phyloP scores from a whole-genome alignment of 2,329 filamentous ascomycete species.

The Clonostachys solani region DNA sequence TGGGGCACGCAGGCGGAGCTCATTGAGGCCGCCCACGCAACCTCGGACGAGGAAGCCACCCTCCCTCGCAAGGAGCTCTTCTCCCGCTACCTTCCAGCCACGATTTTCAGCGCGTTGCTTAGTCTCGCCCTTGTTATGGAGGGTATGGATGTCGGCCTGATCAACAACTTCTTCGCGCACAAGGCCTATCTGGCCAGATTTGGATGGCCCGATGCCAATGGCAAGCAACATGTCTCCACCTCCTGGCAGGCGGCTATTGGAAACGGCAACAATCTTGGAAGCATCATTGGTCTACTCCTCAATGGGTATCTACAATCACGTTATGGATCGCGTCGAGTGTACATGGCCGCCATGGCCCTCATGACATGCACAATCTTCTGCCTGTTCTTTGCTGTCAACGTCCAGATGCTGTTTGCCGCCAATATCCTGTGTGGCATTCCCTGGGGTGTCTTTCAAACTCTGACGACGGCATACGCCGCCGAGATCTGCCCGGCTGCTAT shows the following conservation, averaged over 20 bases:
- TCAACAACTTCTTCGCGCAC: slow-evolving; percentile 31
- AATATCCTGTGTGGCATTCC: slow-evolving; percentile 37
- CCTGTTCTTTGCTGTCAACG: slow-evolving; percentile 30
- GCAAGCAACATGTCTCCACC: slow-evolving; percentile 32
- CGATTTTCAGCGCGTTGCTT: slow-evolving; percentile 18
- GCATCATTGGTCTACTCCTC: slow-evolving; percentile 38
- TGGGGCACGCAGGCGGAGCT: slow-evolving; percentile 13
- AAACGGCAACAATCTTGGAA: slow-evolving; percentile 34
- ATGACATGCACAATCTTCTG: slow-evolving; percentile 33
- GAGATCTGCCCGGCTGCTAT: slow-evolving; percentile 26
- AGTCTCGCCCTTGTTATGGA: slow-evolving; percentile 22
- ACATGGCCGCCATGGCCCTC: slow-evolving; percentile 28
- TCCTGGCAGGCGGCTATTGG: slow-evolving; percentile 42
- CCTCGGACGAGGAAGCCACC: slow-evolving; percentile 17
- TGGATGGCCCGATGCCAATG: slow-evolving; percentile 22
- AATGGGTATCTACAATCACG: slow-evolving; percentile 38
- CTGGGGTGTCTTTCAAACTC: slow-evolving; percentile 32
- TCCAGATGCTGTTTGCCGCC: slow-evolving; percentile 27
- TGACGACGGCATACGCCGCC: slow-evolving; percentile 36
- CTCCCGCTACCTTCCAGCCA: slow-evolving; percentile 18
- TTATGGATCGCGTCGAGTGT: slow-evolving; percentile 33
- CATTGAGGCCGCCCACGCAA: slow-evolving; percentile 23
- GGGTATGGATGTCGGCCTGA: slow-evolving; percentile 29
- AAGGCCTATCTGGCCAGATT: slow-evolving; percentile 21
- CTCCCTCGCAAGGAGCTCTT: slow-evolving; percentile 24